phyloP scores from a whole-genome alignment of 2,329 filamentous ascomycete genomes.

The Karstenula rhodostoma region DNA sequence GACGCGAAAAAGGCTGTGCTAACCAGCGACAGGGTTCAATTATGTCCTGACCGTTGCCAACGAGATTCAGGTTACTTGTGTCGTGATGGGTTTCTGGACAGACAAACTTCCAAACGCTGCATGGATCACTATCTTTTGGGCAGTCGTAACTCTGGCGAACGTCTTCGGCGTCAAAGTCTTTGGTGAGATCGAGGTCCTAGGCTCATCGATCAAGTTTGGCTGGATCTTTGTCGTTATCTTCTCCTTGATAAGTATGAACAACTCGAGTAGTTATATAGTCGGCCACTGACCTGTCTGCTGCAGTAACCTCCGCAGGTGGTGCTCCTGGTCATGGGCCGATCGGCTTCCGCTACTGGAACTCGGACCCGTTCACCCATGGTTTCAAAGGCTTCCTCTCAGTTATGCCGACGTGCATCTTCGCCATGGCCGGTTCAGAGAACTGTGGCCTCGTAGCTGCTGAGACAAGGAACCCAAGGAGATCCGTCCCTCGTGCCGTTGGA shows the following conservation, averaged over 20 bases:
- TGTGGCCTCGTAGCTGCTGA: conserved; percentile 56
- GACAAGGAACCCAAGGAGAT: conserved; percentile 53
- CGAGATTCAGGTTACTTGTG: conserved; percentile 47
- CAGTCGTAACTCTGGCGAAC: conserved; percentile 52
- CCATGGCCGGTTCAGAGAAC: conserved; percentile 55
- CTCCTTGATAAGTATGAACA: conserved; percentile 45
- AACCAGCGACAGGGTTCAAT: conserved; percentile 42
- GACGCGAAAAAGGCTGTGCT: background rate
- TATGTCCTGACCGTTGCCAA: conserved; percentile 57
- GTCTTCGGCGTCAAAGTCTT: conserved; percentile 55
- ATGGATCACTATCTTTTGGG: conserved; percentile 56
- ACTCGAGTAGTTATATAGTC: background rate
- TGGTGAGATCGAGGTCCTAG: conserved; percentile 57
- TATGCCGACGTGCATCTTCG: conserved; percentile 50
- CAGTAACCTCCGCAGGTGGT: conserved; percentile 56
- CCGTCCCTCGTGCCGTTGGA: conserved; percentile 55
- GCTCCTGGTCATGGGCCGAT: conserved; percentile 49
- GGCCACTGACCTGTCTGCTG: background rate
- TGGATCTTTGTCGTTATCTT: conserved; percentile 61
- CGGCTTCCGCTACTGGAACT: conserved; percentile 58
- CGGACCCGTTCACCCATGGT: conserved; percentile 53
- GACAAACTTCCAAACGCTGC: conserved; percentile 52
- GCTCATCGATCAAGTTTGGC: conserved; percentile 56
- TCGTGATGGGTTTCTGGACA: conserved; percentile 57
- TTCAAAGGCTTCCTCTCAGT: conserved; percentile 54